phyloP scores from a whole-genome alignment of 179 eudicot species.

The Amaranthus tricolor region DNA sequence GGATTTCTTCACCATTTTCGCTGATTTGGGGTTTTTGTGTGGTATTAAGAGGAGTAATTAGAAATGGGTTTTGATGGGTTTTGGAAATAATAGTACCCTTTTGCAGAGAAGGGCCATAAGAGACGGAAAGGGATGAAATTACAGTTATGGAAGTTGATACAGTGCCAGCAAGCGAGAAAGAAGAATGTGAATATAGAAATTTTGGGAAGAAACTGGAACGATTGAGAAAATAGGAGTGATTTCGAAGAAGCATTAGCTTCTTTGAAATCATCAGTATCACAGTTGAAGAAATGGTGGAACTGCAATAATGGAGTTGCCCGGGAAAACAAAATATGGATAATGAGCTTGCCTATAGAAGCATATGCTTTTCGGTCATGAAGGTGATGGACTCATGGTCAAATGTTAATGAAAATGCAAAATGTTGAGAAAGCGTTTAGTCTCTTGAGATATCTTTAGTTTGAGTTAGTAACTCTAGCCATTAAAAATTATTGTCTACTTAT shows the following conservation, averaged over 20 bases:
- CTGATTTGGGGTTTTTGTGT: constrained; percentile 1
- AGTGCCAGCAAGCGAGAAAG: constrained; percentile 24
- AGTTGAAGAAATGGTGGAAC: background rate
- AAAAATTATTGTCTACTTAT: too few relatives aligned
- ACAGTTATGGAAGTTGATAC: constrained; percentile 17
- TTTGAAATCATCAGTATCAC: constrained; percentile 16
- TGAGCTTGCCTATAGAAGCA: background rate
- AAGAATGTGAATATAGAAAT: constrained; percentile 14
- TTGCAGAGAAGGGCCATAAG: constrained; percentile 82
- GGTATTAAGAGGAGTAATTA: background rate
- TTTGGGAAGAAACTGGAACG: constrained; percentile 28
- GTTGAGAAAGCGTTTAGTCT: too few relatives aligned
- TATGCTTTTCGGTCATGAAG: too few relatives aligned
- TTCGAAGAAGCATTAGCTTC: constrained; percentile 37
- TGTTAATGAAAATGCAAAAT: too few relatives aligned
- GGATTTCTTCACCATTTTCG: constrained; percentile 16
- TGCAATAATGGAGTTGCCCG: constrained; percentile 15
- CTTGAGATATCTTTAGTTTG: too few relatives aligned
- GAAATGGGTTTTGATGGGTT: constrained; percentile 24
- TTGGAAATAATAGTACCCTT: constrained; percentile 48
- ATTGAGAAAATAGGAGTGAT: constrained; percentile 18
- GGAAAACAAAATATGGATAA: background rate
- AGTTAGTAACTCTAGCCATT: too few relatives aligned
- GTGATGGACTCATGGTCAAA: too few relatives aligned
- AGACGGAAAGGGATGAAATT: constrained; percentile 16